Conservation (phyloP, 306 rosid species). For the Malus orientalis region DNA sequence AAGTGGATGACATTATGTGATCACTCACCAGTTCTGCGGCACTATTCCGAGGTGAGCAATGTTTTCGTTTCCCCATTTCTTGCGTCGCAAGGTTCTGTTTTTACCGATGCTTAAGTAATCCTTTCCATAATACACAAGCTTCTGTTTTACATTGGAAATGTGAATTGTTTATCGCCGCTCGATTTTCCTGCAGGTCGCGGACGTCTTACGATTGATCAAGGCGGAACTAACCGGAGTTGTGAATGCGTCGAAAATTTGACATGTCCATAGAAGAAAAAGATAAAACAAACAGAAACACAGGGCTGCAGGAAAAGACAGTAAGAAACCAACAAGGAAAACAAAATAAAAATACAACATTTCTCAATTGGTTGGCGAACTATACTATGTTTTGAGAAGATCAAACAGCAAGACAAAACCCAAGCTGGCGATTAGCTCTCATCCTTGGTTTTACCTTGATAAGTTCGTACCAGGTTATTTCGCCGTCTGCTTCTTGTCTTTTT, state of each 20-base stretch:
- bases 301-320: not conserved
- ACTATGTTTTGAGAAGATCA: constrained; percentile 2
- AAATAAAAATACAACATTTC: not conserved
- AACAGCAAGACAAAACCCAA: not conserved
- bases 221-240: constrained; percentile 24
- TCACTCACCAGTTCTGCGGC: constrained; percentile 56
- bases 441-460: not conserved
- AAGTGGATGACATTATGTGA: constrained; percentile 61
- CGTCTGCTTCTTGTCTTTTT: not conserved
- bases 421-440: not conserved
- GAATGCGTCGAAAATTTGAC: not conserved
- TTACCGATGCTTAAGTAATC: not conserved
- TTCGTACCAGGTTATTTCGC: not conserved
- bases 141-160: not conserved
- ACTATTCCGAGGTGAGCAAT: constrained; percentile 45
- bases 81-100: not conserved
- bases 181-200: constrained; percentile 39
- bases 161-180: not conserved
- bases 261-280: not conserved
- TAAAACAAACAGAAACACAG: not conserved
- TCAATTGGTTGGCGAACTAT: not conserved
- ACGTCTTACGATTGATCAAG: constrained; percentile 43
- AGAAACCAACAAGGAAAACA: not conserved
- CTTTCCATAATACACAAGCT: not conserved
- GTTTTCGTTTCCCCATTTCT: not conserved